phyloP scores from a whole-genome alignment of 305 asterid genomes.

The Rubia tinctorum region DNA sequence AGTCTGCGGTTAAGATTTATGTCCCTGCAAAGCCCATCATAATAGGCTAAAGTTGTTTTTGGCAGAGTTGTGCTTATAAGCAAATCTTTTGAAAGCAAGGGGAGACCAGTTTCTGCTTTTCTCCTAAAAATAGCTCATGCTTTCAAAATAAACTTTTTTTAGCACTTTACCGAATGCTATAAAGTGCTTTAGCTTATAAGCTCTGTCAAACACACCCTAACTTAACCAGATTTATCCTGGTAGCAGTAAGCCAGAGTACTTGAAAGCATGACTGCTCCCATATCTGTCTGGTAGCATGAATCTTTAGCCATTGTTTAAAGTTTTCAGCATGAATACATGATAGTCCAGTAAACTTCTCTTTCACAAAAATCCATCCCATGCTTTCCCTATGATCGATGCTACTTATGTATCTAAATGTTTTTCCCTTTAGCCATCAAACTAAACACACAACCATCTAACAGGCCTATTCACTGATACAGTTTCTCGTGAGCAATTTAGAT shows the following conservation, averaged over 20 bases:
- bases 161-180: no score
- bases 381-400: not conserved
- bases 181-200: no score
- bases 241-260: not conserved
- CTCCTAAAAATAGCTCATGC: no score
- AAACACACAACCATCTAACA: not conserved
- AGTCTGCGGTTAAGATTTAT: not conserved
- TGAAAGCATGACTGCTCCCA: not conserved
- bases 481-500: not conserved
- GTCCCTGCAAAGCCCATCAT: not conserved
- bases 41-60: not conserved
- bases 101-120: no score
- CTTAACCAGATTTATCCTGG: not conserved
- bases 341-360: not conserved
- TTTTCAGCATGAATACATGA: not conserved
- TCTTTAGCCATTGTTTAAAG: conserved; percentile 1
- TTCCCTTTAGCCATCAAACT: not conserved
- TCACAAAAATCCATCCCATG: not conserved
- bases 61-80: no score
- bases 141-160: no score
- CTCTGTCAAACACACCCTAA: no score
- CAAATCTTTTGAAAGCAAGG: no score
- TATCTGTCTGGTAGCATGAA: not conserved
- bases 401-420: not conserved
- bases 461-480: not conserved